Conservation (phyloP, 169 alveolate species). For the Hepatocystis sp. region DNA sequence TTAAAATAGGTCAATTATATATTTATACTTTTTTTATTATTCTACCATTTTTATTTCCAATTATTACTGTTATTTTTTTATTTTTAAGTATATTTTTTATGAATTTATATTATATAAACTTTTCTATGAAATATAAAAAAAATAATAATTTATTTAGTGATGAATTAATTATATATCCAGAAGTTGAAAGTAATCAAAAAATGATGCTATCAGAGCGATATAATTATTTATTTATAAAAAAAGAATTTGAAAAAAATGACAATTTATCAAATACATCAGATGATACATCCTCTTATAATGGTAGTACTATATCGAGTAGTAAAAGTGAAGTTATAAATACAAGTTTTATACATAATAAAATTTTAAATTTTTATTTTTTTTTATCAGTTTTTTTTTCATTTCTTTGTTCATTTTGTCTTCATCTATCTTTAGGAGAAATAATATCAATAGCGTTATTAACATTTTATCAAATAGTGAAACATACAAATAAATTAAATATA, state of each 20-base stretch:
- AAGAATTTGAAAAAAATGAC: slow-evolving; percentile 49
- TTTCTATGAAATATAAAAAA: slow-evolving; percentile 38
- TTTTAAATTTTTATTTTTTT: slow-evolving; percentile 43
- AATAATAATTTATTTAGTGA: slow-evolving; percentile 11
- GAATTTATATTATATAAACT: slow-evolving; percentile 42
- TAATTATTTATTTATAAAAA: slow-evolving; percentile 46
- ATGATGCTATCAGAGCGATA: slow-evolving; percentile 37
- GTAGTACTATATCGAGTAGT: slow-evolving; percentile 28
- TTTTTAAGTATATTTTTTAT: slow-evolving; percentile 46
- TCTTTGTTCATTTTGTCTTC: slow-evolving; percentile 23
- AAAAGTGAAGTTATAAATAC: slow-evolving; percentile 73
- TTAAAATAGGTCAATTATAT: slow-evolving; percentile 20
- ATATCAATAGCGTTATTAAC: slow-evolving; percentile 33
- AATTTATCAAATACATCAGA: slow-evolving; percentile 57
- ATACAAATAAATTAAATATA: slow-evolving; percentile 45
- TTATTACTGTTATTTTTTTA: slow-evolving; percentile 8
- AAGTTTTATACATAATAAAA: slow-evolving; percentile 11
- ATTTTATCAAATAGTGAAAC: slow-evolving; percentile 60
- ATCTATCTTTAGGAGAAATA: slow-evolving; percentile 53
- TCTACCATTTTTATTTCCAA: slow-evolving; percentile 59
- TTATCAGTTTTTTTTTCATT: slow-evolving; percentile 29
- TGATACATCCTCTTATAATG: slow-evolving; percentile 32
- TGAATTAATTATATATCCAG: slow-evolving; percentile 27
- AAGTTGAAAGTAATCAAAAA: slow-evolving; percentile 25
- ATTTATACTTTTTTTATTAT: slow-evolving; percentile 49